Conservation (phyloP, 2,329 filamentous ascomycete genomes). For the Colletotrichum orchidophilum region DNA sequence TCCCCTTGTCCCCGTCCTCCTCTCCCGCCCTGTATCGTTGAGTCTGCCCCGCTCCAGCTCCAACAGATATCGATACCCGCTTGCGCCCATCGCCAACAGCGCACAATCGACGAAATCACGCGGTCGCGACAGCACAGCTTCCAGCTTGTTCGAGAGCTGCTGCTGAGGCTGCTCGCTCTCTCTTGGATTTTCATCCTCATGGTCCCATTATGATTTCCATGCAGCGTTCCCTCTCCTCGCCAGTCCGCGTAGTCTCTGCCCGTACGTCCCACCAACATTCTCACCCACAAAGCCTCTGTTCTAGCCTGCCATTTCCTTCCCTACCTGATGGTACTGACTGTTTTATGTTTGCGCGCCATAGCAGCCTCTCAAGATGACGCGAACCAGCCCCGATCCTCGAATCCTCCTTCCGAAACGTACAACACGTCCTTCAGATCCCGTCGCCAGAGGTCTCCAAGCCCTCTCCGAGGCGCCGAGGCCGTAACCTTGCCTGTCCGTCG, state of each 20-base stretch:
- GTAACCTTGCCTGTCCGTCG: constrained; percentile 54
- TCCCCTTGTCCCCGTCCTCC: neutral
- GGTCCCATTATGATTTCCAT: constrained; percentile 66
- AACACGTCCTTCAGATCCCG: constrained; percentile 63
- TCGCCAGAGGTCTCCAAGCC: constrained; percentile 64
- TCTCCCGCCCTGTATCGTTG: neutral
- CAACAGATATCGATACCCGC: neutral
- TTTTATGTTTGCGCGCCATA: constrained; percentile 41
- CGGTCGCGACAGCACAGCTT: constrained; percentile 23
- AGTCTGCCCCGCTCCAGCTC: constrained; percentile 23
- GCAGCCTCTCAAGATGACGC: constrained; percentile 62
- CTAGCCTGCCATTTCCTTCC: neutral
- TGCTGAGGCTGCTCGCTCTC: constrained; percentile 48
- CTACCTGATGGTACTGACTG: constrained; percentile 26
- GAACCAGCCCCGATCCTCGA: constrained; percentile 42
- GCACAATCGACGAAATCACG: neutral
- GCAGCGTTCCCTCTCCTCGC: constrained; percentile 71
- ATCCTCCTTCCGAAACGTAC: constrained; percentile 59
- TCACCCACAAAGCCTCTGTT: constrained; percentile 4
- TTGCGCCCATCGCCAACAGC: neutral
- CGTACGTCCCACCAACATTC: constrained; percentile 59
- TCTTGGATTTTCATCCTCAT: constrained; percentile 45
- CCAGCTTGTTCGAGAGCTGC: constrained; percentile 36
- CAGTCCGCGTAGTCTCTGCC: constrained; percentile 66
- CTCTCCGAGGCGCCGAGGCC: constrained; percentile 57